Evolutionary conservation across 2,329 filamentous ascomycete species (phyloP), one percentile per base, ranked within the genome.

Genomic region (Zelopaecilomyces penicillatus): DNA sequence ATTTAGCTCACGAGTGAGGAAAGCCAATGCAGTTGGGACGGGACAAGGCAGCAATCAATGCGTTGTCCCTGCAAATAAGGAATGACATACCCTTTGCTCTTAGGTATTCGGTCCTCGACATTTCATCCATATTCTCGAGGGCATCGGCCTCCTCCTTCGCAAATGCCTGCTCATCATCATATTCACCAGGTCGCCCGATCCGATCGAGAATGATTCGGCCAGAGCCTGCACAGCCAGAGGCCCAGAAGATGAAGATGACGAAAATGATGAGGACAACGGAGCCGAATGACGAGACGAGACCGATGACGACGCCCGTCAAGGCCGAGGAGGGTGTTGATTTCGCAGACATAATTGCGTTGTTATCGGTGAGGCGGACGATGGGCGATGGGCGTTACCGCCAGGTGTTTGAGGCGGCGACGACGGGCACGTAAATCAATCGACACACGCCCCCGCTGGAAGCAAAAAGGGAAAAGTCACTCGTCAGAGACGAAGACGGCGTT

Each of bases 151-250:
- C 93, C 65, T 97, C 93, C 60, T 87, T 82, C 52, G 83, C 76
- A 69, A 95, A 96, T 8, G 88, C 87, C 68, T 97, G 91, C 65
- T 97, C 93, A 67, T 98, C 93, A 63, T 98, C 93, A 65, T 89
- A 98, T 68, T 97, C 93, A 57, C 93, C 93, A 1, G 93, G 93
- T 48, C 91, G 78, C 38, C 89, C 89, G 64, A 98, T 84, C 52
- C 91, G 83, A 69, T 98, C 93, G 54, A 98, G 78, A 51, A 97
- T 80, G 60, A 98, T 96, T 55, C 91, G 81, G 37, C 91, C 91
- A 41, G 84, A 84, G 44, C 76, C 80, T 33, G 91, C 96, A 48
- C 65, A 67, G 43, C 65, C 65, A 5, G 65, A 66, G 64, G 94
- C 94, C 67, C 86, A 81, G 66, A 97, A 93, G 70, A 96, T 93